A percentile compares a stretch with the other conserved stretches of the same genome.
These are phyloP conservation scores for Penstemon davidsonii DNA, from an alignment of 257 asterid species.

Conservation along the genomic window DNA sequence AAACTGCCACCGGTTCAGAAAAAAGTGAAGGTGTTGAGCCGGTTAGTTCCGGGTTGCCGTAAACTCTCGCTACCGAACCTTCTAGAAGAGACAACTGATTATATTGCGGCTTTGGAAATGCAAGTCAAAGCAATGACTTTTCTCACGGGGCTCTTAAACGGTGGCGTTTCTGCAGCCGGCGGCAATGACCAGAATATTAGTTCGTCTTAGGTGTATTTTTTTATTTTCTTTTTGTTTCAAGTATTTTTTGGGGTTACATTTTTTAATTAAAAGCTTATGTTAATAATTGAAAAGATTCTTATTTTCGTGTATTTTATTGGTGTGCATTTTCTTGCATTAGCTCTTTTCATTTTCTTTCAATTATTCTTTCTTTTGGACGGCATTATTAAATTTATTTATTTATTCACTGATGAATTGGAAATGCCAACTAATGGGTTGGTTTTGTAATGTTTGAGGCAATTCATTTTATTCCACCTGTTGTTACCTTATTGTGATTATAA, in stretches of 20 bases:
- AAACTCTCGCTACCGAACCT: slow-evolving; percentile 73
- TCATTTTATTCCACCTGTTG: slow-evolving; percentile 26
- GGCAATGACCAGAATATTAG: slow-evolving; percentile 25
- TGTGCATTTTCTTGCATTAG: slow-evolving; percentile 28
- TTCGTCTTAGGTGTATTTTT: slow-evolving; percentile 40
- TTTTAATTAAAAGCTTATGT: slow-evolving; percentile 37
- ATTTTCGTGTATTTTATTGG: slow-evolving; percentile 38
- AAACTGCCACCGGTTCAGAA: slow-evolving; percentile 52
- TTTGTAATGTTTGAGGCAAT: slow-evolving; percentile 18
- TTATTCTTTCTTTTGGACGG: not conserved
- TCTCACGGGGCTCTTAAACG: slow-evolving; percentile 58
- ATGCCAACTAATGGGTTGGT: slow-evolving; percentile 44
- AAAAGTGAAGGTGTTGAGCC: slow-evolving; percentile 62
- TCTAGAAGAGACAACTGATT: slow-evolving; percentile 83
- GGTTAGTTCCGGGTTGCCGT: slow-evolving; percentile 87
- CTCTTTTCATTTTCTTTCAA: not conserved
- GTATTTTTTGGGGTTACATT: slow-evolving; percentile 30
- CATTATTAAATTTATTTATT: slow-evolving; percentile 31
- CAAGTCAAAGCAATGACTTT: slow-evolving; percentile 85
- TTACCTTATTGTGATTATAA: not conserved
- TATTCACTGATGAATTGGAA: slow-evolving; percentile 24
- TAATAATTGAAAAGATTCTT: slow-evolving; percentile 44
- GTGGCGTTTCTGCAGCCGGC: slow-evolving; percentile 39
- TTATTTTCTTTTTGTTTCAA: slow-evolving; percentile 23
- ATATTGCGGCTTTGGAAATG: slow-evolving; percentile 86